Evolutionary conservation across 176 grass and related monocot species (phyloP).

Genomic region (Rhynchospora tenuis): DNA sequence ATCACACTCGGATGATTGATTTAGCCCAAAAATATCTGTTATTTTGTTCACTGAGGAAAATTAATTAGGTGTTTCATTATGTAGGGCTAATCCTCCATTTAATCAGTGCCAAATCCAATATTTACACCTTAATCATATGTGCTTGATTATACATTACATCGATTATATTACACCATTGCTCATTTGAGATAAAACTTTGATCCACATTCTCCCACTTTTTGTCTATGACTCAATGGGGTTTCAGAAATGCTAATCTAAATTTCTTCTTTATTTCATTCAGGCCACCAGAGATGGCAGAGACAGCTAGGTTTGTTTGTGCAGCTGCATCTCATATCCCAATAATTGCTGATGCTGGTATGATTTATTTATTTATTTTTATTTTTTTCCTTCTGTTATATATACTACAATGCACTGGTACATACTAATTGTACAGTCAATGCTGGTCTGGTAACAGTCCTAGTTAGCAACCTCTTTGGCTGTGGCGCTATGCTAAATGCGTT

Average conservation of each 20-base stretch:
- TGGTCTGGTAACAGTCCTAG: neutral
- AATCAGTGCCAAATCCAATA: neutral
- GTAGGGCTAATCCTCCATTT: neutral
- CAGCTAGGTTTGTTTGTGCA: conserved; percentile 23
- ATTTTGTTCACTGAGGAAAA: neutral
- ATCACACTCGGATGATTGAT: neutral
- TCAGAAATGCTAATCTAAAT: neutral
- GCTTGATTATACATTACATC: neutral
- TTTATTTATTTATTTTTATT: no score
- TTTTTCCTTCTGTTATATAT: neutral
- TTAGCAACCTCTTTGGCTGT: neutral
- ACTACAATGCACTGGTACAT: neutral
- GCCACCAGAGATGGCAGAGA: conserved; percentile 44
- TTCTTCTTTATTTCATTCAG: neutral
- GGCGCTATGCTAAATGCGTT: neutral
- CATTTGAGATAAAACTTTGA: neutral
- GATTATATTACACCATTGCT: neutral
- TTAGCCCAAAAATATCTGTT: neutral
- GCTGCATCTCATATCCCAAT: conserved; percentile 19
- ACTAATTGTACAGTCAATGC: neutral
- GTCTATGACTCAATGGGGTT: neutral
- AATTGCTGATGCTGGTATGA: conserved; percentile 37
- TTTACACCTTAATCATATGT: neutral
- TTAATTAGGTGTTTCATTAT: neutral
- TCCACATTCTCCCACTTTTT: neutral